Conservation (phyloP, 2,329 filamentous ascomycete genomes). For the Trichoderma sp. region DNA sequence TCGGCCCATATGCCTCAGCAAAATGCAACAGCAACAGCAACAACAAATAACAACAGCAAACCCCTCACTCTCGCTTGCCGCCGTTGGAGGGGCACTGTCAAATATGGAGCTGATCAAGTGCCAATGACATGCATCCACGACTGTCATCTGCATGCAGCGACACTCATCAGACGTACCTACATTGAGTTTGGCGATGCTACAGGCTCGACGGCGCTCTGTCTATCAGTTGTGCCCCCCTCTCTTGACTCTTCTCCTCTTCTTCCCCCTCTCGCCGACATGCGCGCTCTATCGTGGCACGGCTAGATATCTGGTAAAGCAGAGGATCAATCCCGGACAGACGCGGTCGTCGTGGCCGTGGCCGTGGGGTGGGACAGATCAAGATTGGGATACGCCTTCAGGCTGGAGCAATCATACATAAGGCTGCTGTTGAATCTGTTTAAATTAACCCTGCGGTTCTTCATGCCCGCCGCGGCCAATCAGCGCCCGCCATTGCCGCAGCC, state of each 20-base stretch:
- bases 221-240: neutral
- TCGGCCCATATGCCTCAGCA: neutral
- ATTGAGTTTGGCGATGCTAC: constrained; percentile 15
- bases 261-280: constrained; percentile 5
- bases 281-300: constrained; percentile 21
- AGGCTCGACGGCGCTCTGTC: constrained; percentile 7
- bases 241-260: neutral
- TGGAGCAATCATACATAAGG: constrained; percentile 14
- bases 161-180: constrained; percentile 19
- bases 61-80: constrained; percentile 20
- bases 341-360: neutral
- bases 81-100: constrained; percentile 15
- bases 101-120: constrained; percentile 20
- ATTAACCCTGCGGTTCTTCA: constrained; percentile 18
- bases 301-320: constrained; percentile 7
- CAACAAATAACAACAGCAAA: neutral
- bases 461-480: constrained; percentile 11
- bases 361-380: constrained; percentile 17
- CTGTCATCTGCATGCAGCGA: constrained; percentile 20
- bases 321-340: neutral
- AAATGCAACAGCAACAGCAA: neutral
- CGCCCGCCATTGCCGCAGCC: constrained; percentile 3
- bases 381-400: constrained; percentile 19
- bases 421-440: constrained; percentile 8
- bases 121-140: constrained; percentile 24